Evolutionary conservation across 768 basidiomycete genomes (phyloP), one percentile per base, ranked within the genome.

Genomic region (Tremella mesenterica): DNA sequence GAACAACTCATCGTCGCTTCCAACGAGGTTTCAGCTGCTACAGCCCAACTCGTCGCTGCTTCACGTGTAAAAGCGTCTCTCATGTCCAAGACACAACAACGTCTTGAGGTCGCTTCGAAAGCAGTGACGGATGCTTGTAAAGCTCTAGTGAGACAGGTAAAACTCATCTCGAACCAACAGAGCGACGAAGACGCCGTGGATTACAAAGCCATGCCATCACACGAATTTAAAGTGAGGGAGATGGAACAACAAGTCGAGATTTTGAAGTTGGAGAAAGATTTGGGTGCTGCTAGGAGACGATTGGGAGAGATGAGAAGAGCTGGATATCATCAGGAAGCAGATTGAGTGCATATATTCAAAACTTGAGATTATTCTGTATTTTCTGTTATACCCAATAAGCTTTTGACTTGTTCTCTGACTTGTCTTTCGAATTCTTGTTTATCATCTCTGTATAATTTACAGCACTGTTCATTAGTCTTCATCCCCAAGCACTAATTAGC

Each of bases 161-260:
- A 93, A 76, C 85, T 90, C 2, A 83, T 97, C 59, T 85, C 91
- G 23, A 86, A 88, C 38, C 83, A 83, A 72, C 85, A 93, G 73
- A 74, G 75, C 9, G 81, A 84, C 64, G 88, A 92, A 58, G 83
- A 86, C n/a, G 79, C 82, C 12, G 79, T 81, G 48, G 83, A 87
- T 73, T 96, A 89, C 77, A 85, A 85, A 74, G 84, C 83, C 58
- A 92, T 97, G 88, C 87, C 88, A 2, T 83, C 79, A 38, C 78
- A 95, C 67, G 92, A 99, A 75, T 96, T 92, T 81, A 96, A 96
- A 80, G 86, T 82, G 67, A 80, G 85, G 45, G 93, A 97, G 80
- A 96, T 99, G 91, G 95, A 97, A 76, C 90, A 93, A 67, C 92
- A 96, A 74, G 95, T 97, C n/a, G 88, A 93, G 72, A 95, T 99